Conservation (phyloP, 2,329 filamentous ascomycete species). For the Monilinia aucupariae region DNA sequence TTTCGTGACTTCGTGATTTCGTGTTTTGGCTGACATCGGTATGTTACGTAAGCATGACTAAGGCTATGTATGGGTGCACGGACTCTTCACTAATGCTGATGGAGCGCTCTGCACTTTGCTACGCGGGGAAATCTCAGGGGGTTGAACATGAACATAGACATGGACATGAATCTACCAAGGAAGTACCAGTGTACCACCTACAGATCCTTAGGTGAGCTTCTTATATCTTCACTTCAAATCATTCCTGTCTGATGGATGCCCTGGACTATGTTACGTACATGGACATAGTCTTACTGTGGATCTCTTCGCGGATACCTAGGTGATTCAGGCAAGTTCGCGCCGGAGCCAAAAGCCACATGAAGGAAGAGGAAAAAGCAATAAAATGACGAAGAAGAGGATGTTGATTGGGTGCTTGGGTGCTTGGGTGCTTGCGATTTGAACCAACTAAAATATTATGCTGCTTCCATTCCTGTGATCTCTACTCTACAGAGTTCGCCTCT, state of each 20-base stretch:
- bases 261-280: neutral
- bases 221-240: too few relatives aligned
- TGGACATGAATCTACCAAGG: too few relatives aligned
- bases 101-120: too few relatives aligned
- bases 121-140: neutral
- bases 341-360: neutral
- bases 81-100: neutral
- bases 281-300: neutral
- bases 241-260: neutral
- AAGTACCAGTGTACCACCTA: too few relatives aligned
- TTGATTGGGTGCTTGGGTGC: neutral
- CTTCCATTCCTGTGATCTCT: neutral
- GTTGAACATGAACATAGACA: neutral
- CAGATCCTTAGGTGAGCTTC: too few relatives aligned
- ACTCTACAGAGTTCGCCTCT: neutral
- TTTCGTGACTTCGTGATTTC: conserved; percentile 7
- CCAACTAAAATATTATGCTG: too few relatives aligned
- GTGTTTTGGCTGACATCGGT: too few relatives aligned
- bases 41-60: neutral
- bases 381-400: neutral
- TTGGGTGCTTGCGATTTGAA: too few relatives aligned
- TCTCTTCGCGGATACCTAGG: neutral
- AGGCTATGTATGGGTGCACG: neutral
- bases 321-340: neutral
- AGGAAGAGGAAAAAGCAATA: neutral